phyloP scores from a whole-genome alignment of 306 rosid species.

The Malus sieversii region DNA sequence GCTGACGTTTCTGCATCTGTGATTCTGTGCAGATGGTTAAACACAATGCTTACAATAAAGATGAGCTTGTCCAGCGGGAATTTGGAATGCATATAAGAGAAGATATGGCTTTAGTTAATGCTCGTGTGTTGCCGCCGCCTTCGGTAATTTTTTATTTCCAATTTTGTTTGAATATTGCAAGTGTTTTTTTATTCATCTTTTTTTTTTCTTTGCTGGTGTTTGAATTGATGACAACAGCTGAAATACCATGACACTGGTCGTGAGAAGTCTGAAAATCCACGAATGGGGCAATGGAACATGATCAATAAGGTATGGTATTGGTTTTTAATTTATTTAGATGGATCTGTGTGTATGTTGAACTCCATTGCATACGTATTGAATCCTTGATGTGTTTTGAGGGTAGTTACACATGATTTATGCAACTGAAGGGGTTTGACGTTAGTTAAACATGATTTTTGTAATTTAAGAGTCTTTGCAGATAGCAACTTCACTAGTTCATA shows the following conservation, averaged over 20 bases:
- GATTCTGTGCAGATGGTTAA: slow-evolving; percentile 20
- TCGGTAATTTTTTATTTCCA: slow-evolving; percentile 7
- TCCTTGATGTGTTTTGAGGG: not conserved
- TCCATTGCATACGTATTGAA: not conserved
- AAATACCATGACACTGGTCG: slow-evolving; percentile 42
- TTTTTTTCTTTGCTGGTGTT: not conserved
- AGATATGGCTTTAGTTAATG: slow-evolving; percentile 25
- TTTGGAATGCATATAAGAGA: slow-evolving; percentile 43
- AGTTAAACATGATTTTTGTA: not conserved
- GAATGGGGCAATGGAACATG: slow-evolving; percentile 89
- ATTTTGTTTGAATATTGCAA: not conserved
- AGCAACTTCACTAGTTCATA: not conserved
- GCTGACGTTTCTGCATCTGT: not conserved
- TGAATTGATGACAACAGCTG: slow-evolving; percentile 16
- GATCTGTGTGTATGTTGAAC: not conserved
- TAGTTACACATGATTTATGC: not conserved
- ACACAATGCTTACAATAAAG: slow-evolving; percentile 15
- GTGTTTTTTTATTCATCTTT: not conserved
- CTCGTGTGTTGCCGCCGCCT: slow-evolving; percentile 70
- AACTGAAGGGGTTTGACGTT: not conserved
- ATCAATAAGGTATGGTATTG: slow-evolving; percentile 50
- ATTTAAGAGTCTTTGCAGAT: not conserved
- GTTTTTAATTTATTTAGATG: not conserved
- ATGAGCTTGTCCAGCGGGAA: slow-evolving; percentile 10
- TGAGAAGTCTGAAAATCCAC: slow-evolving; percentile 41